Conservation (phyloP, 208 protist species). For the Crithidia fasciculata region DNA sequence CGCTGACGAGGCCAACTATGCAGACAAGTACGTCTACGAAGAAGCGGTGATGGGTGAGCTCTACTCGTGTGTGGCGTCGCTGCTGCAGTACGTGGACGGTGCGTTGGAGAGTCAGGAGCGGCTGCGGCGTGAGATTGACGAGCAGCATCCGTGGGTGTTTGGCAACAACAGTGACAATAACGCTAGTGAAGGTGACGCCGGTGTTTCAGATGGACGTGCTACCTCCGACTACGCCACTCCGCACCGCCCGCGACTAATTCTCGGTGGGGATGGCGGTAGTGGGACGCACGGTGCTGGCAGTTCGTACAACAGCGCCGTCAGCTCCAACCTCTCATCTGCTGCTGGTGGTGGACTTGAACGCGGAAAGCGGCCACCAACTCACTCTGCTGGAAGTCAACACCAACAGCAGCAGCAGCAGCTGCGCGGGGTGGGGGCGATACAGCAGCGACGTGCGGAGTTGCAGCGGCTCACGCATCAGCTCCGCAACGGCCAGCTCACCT, state of each 20-base stretch:
- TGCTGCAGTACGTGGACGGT: conserved; percentile 70
- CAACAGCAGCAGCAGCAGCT: background rate
- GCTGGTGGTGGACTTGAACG: background rate
- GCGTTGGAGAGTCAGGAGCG: conserved; percentile 72
- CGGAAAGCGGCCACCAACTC: too few relatives aligned
- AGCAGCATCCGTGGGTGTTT: conserved; percentile 13
- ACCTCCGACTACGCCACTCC: conserved; percentile 25
- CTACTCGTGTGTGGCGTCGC: conserved; percentile 54
- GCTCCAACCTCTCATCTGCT: conserved; percentile 13
- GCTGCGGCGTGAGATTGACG: conserved; percentile 51
- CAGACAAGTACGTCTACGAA: conserved; percentile 37
- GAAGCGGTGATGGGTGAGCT: conserved; percentile 51
- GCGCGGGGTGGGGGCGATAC: conserved; percentile 11
- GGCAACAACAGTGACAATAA: background rate
- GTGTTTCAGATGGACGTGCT: background rate
- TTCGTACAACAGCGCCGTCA: conserved; percentile 20
- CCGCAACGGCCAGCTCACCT: conserved; percentile 28
- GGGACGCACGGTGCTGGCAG: conserved; percentile 2
- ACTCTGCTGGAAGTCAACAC: background rate
- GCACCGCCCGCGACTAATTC: conserved; percentile 13
- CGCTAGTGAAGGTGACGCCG: background rate
- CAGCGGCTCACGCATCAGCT: conserved; percentile 37
- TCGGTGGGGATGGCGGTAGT: background rate
- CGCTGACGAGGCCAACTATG: conserved; percentile 16
- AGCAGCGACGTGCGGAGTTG: conserved; percentile 36